Conservation (phyloP, 768 basidiomycete genomes). For the Cyclocybe cylindracea region DNA sequence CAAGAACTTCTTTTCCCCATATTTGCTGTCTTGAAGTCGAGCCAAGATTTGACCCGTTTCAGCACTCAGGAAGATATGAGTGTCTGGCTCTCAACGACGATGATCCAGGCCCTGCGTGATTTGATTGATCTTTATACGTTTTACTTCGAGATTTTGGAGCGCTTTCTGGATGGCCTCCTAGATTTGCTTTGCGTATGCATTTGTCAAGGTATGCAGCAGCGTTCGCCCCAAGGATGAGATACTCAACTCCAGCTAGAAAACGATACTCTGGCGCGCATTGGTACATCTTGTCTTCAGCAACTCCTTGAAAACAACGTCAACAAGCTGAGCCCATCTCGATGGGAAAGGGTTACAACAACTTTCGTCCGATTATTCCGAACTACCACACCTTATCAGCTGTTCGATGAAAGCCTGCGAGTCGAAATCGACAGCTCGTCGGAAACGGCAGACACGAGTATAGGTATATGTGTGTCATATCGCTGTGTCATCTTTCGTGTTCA, state of each 20-base stretch:
- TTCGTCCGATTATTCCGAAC: conserved; percentile 97
- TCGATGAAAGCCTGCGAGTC: conserved; percentile 87
- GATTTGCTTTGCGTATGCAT: conserved; percentile 96
- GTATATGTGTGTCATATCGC: conserved; percentile 19
- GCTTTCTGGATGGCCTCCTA: conserved; percentile 89
- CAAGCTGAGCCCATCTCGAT: conserved; percentile 80
- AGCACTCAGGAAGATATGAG: conserved; percentile 98
- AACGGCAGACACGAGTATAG: conserved; percentile 43
- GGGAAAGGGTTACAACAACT: conserved; percentile 90
- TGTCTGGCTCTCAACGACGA: conserved; percentile 98
- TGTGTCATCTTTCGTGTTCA: background rate
- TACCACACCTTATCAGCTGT: conserved; percentile 95
- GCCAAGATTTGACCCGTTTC: conserved; percentile 90
- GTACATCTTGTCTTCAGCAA: conserved; percentile 96
- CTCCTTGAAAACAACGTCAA: conserved; percentile 89
- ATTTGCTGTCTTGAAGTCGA: conserved; percentile 93
- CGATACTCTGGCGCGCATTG: conserved; percentile 95
- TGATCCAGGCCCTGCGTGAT: conserved; percentile 97
- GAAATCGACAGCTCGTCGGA: conserved; percentile 73
- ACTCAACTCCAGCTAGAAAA: conserved; percentile 63
- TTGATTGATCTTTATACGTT: conserved; percentile 94
- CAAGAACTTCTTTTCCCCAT: conserved; percentile 97
- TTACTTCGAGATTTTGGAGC: conserved; percentile 89
- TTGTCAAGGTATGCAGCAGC: conserved; percentile 81
- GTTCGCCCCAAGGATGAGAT: background rate